These are phyloP conservation scores for Penstemon davidsonii DNA, from an alignment of 257 asterid genomes.

Conservation along the genomic window DNA sequence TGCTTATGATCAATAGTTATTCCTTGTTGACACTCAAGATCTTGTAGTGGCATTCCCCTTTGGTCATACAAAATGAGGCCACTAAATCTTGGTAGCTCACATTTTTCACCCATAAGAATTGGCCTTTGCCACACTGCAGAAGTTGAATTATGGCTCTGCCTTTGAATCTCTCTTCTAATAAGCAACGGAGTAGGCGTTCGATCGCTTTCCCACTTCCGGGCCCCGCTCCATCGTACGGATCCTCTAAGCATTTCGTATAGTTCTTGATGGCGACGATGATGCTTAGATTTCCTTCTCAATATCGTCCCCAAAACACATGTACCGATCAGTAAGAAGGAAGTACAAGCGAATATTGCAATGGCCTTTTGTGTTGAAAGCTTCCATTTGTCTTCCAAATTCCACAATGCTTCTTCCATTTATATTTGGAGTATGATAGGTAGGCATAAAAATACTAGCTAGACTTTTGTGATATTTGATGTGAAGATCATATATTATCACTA, in stretches of 20 bases:
- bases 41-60: slow-evolving; percentile 52
- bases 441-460: not conserved
- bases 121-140: slow-evolving; percentile 83
- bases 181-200: slow-evolving; percentile 38
- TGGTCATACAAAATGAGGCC: slow-evolving; percentile 78
- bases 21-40: slow-evolving; percentile 23
- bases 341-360: slow-evolving; percentile 44
- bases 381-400: slow-evolving; percentile 64
- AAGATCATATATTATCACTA: slow-evolving; percentile 29
- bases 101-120: slow-evolving; percentile 77
- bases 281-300: slow-evolving; percentile 24
- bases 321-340: slow-evolving; percentile 37
- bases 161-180: slow-evolving; percentile 34
- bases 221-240: slow-evolving; percentile 59
- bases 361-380: slow-evolving; percentile 54
- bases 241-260: slow-evolving; percentile 32
- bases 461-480: slow-evolving; percentile 23
- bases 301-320: slow-evolving; percentile 30
- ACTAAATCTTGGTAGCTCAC: slow-evolving; percentile 75
- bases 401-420: slow-evolving; percentile 49
- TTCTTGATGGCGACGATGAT: slow-evolving; percentile 36
- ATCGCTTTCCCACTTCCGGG: slow-evolving; percentile 39
- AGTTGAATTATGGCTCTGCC: slow-evolving; percentile 56
- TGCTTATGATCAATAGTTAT: slow-evolving; percentile 34
- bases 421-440: not conserved